These are phyloP conservation scores for Gentiana straminea DNA, from an alignment of 257 asterid genomes.

Conservation along the genomic window DNA sequence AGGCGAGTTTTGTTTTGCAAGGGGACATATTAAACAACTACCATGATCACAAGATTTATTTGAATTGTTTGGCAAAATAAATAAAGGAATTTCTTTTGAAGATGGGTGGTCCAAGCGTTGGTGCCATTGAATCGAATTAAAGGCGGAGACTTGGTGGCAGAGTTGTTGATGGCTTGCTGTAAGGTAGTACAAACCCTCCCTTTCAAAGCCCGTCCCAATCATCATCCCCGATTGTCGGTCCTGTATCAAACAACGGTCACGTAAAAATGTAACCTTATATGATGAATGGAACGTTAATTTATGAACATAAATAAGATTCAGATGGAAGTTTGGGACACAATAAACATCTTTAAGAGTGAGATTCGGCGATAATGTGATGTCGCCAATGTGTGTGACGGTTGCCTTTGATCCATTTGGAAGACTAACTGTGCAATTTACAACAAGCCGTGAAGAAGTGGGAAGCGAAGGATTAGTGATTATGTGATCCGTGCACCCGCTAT, in stretches of 20 bases:
- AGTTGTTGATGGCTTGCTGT: neutral
- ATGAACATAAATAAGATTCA: no score
- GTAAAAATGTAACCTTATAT: neutral
- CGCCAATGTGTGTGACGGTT: neutral
- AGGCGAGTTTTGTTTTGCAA: neutral
- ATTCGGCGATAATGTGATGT: neutral
- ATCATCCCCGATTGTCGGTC: constrained; percentile 2
- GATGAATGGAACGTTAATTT: no score
- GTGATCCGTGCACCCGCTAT: neutral
- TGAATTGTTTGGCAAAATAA: neutral
- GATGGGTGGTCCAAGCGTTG: neutral
- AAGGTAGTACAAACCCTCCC: neutral
- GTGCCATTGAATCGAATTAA: neutral
- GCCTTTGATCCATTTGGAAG: neutral
- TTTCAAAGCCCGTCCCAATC: no score
- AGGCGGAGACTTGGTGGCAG: neutral
- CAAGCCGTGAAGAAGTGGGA: neutral
- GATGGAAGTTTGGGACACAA: no score
- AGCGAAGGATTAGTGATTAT: neutral
- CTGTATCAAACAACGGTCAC: neutral
- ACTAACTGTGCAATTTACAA: neutral
- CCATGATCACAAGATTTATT: neutral
- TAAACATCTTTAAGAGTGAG: no score
- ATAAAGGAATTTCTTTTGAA: neutral
- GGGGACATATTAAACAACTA: neutral